Percentiles rank a stretch among this genome's conserved stretches.
Conservation (phyloP, 1,284 basidiomycete genomes). For the Ceratobasidium sp. region DNA sequence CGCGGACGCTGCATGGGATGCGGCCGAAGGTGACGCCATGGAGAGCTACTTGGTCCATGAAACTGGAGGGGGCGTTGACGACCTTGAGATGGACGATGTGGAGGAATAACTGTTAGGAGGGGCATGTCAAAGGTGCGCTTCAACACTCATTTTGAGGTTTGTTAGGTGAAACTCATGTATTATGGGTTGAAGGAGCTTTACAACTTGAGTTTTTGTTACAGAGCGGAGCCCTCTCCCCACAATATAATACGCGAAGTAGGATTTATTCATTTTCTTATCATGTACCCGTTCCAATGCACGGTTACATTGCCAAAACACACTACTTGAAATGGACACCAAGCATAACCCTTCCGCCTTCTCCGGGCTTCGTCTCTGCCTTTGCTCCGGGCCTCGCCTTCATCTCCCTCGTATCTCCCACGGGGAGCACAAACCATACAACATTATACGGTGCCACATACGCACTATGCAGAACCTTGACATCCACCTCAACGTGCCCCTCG, state of each 20-base stretch:
- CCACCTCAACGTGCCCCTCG: conserved; percentile 16
- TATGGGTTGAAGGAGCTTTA: no score
- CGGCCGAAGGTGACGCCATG: conserved; percentile 28
- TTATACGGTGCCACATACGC: conserved; percentile 32
- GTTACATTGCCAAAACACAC: background rate
- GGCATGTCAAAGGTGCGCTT: background rate
- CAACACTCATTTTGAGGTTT: background rate
- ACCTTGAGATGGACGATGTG: conserved; percentile 43
- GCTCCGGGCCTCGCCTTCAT: background rate
- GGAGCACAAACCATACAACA: conserved; percentile 39
- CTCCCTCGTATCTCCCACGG: conserved; percentile 19
- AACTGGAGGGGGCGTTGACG: conserved; percentile 29
- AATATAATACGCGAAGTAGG: background rate
- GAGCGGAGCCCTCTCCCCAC: no score
- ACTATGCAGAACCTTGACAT: conserved; percentile 24
- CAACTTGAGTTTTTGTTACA: background rate
- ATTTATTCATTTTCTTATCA: background rate
- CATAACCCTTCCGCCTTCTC: conserved; percentile 27
- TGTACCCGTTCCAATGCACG: background rate
- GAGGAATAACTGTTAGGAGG: conserved; percentile 4
- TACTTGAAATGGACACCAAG: conserved; percentile 12
- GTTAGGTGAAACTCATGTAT: background rate
- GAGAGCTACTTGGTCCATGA: conserved; percentile 40
- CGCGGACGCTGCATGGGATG: conserved; percentile 41
- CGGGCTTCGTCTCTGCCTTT: background rate